Percentiles rank a stretch among this genome's conserved stretches.
phyloP scores from a whole-genome alignment of 75 land plant genomes.

The Gnetum montanum region DNA sequence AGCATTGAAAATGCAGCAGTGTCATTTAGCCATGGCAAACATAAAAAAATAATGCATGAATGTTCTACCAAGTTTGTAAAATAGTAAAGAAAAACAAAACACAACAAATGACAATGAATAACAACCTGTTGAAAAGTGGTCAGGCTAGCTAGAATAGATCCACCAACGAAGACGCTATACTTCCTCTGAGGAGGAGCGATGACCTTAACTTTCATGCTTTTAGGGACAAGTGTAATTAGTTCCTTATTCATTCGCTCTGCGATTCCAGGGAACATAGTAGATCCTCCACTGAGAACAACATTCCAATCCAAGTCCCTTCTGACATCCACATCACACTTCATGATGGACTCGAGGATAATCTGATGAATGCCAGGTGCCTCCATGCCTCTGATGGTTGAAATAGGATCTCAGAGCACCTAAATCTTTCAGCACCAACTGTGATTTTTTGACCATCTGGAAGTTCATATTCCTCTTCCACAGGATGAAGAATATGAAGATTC shows the following conservation, averaged over 20 bases:
- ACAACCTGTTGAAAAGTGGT: slow-evolving; percentile 40
- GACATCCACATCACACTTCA: slow-evolving; percentile 48
- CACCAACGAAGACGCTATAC: slow-evolving; percentile 45
- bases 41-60: too few relatives aligned
- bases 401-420: slow-evolving; percentile 62
- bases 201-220: slow-evolving; percentile 49
- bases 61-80: too few relatives aligned
- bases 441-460: slow-evolving; percentile 68
- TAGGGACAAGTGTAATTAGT: slow-evolving; percentile 38
- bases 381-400: slow-evolving; percentile 56
- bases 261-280: slow-evolving; percentile 44
- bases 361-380: slow-evolving; percentile 46
- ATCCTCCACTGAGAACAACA: slow-evolving; percentile 41
- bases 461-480: slow-evolving; percentile 45
- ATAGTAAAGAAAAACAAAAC: too few relatives aligned
- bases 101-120: too few relatives aligned
- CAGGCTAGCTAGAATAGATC: slow-evolving; percentile 36
- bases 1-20: too few relatives aligned
- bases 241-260: slow-evolving; percentile 40
- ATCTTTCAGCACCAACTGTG: slow-evolving; percentile 60
- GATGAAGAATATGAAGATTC: slow-evolving; percentile 19
- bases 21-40: too few relatives aligned
- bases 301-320: slow-evolving; percentile 47
- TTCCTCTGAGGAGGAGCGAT: slow-evolving; percentile 49
- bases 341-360: slow-evolving; percentile 28